Evolutionary conservation across 163 green algal genomes (phyloP).

Genomic region (Chlorella variabilis): DNA sequence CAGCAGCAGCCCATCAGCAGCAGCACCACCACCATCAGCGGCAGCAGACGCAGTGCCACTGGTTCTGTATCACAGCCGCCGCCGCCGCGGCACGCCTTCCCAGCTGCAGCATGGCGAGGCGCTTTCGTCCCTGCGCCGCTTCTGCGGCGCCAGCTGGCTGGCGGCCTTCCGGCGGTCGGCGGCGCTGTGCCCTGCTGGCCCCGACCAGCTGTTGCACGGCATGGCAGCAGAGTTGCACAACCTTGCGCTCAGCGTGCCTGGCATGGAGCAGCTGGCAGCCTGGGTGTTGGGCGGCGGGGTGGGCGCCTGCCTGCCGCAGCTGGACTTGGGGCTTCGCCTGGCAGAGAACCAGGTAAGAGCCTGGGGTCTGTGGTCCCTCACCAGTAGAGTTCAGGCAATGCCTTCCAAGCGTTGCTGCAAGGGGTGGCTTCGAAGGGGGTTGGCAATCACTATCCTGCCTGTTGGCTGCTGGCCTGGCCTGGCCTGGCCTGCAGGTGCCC

Average conservation of each 20-base stretch:
- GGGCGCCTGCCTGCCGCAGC: background rate
- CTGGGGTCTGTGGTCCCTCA: background rate
- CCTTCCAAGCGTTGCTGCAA: no score
- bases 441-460: background rate
- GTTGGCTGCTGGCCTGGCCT: background rate
- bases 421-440: no score
- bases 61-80: constrained; percentile 18
- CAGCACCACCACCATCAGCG: no score
- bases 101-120: background rate
- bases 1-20: background rate
- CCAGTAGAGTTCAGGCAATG: no score
- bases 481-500: background rate
- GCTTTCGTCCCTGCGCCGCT: constrained; percentile 11
- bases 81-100: background rate
- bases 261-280: constrained; percentile 6
- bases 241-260: constrained; percentile 2
- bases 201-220: constrained; percentile 3
- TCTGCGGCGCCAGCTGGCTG: constrained; percentile 17
- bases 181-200: background rate
- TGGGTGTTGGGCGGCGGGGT: constrained; percentile 20
- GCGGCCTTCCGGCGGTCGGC: constrained; percentile 7
- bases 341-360: constrained; percentile 32
- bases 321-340: constrained; percentile 25
- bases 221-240: constrained; percentile 20
- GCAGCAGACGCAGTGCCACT: constrained; percentile 10